These are phyloP conservation scores for Exophiala sideris DNA, from an alignment of 2,329 filamentous ascomycete species.

Conservation along the genomic window DNA sequence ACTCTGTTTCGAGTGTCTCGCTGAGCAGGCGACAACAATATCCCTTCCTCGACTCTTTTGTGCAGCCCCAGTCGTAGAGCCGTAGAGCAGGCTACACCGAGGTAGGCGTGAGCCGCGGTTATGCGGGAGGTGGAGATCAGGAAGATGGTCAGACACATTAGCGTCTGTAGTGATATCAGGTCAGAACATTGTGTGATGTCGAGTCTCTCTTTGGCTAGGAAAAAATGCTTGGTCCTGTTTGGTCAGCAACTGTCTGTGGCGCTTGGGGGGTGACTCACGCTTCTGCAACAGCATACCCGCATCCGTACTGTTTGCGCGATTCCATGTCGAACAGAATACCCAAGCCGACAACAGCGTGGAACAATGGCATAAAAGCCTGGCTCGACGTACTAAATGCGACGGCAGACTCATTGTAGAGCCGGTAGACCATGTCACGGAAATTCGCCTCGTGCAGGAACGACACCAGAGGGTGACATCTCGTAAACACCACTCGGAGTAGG, in stretches of 20 bases:
- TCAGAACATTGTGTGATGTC: constrained; percentile 17
- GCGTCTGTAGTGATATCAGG: constrained; percentile 19
- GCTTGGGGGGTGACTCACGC: constrained; percentile 12
- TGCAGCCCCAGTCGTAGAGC: constrained; percentile 22
- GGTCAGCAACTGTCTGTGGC: not conserved
- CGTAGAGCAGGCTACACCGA: constrained; percentile 22
- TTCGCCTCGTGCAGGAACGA: constrained; percentile 19
- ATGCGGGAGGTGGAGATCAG: constrained; percentile 22
- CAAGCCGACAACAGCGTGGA: constrained; percentile 20
- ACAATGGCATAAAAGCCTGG: constrained; percentile 16
- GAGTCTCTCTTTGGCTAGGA: constrained; percentile 10
- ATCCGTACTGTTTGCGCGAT: constrained; percentile 17
- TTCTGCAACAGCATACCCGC: constrained; percentile 14
- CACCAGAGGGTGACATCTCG: constrained; percentile 18
- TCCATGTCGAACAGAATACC: constrained; percentile 15
- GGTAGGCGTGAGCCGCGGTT: constrained; percentile 18
- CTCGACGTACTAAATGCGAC: constrained; percentile 5
- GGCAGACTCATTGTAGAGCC: constrained; percentile 11
- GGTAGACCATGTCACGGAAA: constrained; percentile 20
- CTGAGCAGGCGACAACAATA: constrained; percentile 7
- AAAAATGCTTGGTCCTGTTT: constrained; percentile 17
- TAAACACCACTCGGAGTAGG: constrained; percentile 18
- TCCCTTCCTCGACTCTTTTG: constrained; percentile 8
- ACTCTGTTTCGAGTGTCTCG: constrained; percentile 14
- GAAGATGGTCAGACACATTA: constrained; percentile 19